Conservation (phyloP, 176 grass and related monocot species). For the Triticum monococcum region DNA sequence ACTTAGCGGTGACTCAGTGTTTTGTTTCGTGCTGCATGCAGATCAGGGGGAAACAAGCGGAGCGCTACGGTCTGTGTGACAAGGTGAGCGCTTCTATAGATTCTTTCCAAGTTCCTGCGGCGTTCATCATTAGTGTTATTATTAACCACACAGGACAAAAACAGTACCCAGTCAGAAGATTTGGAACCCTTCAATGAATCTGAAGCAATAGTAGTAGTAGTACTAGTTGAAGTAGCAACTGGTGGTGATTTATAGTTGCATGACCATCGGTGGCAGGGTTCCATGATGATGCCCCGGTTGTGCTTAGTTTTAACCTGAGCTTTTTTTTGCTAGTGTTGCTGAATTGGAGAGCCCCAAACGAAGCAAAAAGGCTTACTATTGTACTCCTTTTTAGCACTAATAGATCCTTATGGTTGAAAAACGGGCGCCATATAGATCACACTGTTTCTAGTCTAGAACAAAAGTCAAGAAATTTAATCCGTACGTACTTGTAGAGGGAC, state of each 20-base stretch:
- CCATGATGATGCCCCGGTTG: not conserved
- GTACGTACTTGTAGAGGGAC: not conserved
- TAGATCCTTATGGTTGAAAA: not conserved
- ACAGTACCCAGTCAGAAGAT: not conserved
- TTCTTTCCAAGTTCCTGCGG: not conserved
- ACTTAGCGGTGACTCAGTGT: too few relatives aligned
- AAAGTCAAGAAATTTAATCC: not conserved
- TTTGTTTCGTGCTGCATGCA: conserved; percentile 24
- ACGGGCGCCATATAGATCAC: not conserved
- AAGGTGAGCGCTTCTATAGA: conserved; percentile 50
- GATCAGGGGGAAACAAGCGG: conserved; percentile 73
- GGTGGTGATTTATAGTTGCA: not conserved
- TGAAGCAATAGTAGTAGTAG: not conserved
- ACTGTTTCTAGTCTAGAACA: not conserved
- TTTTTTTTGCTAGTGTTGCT: not conserved
- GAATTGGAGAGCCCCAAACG: not conserved
- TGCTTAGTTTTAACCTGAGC: not conserved
- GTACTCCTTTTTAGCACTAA: not conserved
- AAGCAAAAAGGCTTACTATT: not conserved
- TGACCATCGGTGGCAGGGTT: too few relatives aligned
- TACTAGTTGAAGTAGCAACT: not conserved
- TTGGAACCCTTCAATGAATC: not conserved
- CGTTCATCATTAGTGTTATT: not conserved
- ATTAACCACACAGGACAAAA: not conserved
- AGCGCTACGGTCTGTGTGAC: conserved; percentile 61